Evolutionary conservation across 331 rosid species (phyloP).

Genomic region (Prunus yedoensis): DNA sequence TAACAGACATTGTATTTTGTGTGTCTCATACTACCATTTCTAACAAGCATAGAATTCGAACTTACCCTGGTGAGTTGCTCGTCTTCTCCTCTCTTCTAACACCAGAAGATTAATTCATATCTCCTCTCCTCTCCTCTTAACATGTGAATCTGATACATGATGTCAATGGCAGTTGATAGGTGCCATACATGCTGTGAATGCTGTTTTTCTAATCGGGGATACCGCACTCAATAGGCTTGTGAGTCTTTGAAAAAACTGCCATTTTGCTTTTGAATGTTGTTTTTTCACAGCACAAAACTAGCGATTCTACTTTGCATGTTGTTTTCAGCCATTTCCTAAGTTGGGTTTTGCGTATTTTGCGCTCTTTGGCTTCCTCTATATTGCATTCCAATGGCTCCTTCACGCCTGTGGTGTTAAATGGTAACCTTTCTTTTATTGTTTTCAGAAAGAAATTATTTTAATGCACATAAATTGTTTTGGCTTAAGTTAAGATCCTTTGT

Average conservation of each 20-base stretch:
- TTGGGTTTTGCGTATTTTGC: constrained; percentile 35
- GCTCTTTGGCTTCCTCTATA: constrained; percentile 36
- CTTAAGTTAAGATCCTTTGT: background rate
- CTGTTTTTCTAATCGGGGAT: constrained; percentile 38
- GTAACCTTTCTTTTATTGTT: constrained; percentile 19
- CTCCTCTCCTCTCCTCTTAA: too few species aligned
- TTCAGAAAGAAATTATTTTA: too few species aligned
- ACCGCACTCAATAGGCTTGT: constrained; percentile 45
- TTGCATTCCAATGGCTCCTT: constrained; percentile 61
- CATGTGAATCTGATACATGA: too few species aligned
- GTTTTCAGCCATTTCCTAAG: constrained; percentile 39
- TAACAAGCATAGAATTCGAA: constrained; percentile 31
- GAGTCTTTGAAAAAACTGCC: constrained; percentile 11
- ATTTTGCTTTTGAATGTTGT: background rate
- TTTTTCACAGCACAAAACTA: background rate
- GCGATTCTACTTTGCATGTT: background rate
- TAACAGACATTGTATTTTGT: constrained; percentile 49
- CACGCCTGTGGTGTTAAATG: constrained; percentile 52
- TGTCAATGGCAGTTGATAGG: constrained; percentile 31
- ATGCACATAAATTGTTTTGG: background rate
- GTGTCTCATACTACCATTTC: constrained; percentile 45
- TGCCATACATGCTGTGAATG: constrained; percentile 37
- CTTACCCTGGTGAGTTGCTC: constrained; percentile 36
- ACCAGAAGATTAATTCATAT: too few species aligned
- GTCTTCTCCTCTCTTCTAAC: too few species aligned